phyloP scores from a whole-genome alignment of 306 rosid species.

The Cucurbita pepo region DNA sequence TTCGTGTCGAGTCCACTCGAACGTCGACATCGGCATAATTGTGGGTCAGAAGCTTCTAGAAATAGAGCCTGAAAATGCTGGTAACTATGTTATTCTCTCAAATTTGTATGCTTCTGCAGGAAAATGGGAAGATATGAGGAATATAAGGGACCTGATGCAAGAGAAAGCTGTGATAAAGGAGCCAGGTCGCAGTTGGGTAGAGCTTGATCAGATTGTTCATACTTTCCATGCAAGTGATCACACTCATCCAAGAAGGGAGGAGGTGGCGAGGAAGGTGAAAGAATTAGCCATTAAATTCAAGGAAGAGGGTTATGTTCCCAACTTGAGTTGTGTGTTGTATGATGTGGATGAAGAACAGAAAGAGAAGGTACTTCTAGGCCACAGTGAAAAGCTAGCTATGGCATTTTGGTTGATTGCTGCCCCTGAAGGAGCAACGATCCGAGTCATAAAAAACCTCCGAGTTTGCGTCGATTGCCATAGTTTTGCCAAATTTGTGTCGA shows the following conservation, averaged over 20 bases:
- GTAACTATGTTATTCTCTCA: slow-evolving; percentile 73
- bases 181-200: slow-evolving; percentile 81
- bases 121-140: slow-evolving; percentile 75
- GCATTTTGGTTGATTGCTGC: slow-evolving; percentile 59
- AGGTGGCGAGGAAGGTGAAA: slow-evolving; percentile 47
- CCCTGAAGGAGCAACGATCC: slow-evolving; percentile 32
- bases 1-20: slow-evolving; percentile 62
- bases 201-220: slow-evolving; percentile 61
- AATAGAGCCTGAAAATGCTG: slow-evolving; percentile 76
- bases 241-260: slow-evolving; percentile 75
- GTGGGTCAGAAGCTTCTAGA: slow-evolving; percentile 53
- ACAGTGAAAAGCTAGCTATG: slow-evolving; percentile 74
- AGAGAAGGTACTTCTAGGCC: slow-evolving; percentile 68
- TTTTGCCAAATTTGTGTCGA: slow-evolving; percentile 61
- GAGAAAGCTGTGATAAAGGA: slow-evolving; percentile 49
- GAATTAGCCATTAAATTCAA: slow-evolving; percentile 41
- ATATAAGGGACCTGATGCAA: slow-evolving; percentile 51
- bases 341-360: slow-evolving; percentile 89
- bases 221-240: slow-evolving; percentile 66
- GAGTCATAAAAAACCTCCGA: slow-evolving; percentile 67
- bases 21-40: slow-evolving; percentile 44
- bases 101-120: slow-evolving; percentile 71
- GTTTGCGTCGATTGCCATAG: slow-evolving; percentile 89
- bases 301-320: slow-evolving; percentile 65
- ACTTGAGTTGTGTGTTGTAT: slow-evolving; percentile 61